A percentile compares a stretch with the other conserved stretches of the same genome.
Conservation (phyloP, 2,329 filamentous ascomycete species). For the Monosporascus sp. region DNA sequence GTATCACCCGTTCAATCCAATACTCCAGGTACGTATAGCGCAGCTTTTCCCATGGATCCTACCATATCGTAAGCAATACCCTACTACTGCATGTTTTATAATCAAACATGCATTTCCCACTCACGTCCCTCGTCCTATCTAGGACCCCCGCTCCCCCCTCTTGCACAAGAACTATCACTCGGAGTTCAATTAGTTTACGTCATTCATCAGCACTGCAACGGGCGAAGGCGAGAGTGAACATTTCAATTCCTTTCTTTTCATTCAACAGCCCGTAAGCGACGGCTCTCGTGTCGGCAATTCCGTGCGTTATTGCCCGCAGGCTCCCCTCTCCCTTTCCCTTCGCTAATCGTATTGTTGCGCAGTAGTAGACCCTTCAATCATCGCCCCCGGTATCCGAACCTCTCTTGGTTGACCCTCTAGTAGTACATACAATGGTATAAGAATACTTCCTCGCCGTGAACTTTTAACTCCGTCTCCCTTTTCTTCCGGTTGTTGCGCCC, state of each 20-base stretch:
- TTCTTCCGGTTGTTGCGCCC: neutral
- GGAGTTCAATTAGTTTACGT: too few relatives aligned
- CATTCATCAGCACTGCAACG: too few relatives aligned
- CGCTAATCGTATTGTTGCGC: neutral
- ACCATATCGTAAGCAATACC: too few relatives aligned
- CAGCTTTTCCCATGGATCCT: too few relatives aligned
- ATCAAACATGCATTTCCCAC: too few relatives aligned
- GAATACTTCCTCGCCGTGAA: neutral
- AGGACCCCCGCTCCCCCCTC: too few relatives aligned
- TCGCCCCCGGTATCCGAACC: neutral
- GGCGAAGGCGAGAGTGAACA: neutral
- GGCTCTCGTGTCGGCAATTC: too few relatives aligned
- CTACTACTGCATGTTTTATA: too few relatives aligned
- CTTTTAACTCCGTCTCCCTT: neutral
- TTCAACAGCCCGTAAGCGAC: neutral
- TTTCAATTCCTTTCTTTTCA: neutral
- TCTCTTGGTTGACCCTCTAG: neutral
- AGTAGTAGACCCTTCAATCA: neutral
- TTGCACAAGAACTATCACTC: too few relatives aligned
- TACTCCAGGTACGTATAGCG: too few relatives aligned
- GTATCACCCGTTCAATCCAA: too few relatives aligned
- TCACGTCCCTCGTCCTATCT: too few relatives aligned
- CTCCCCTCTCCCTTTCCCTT: neutral
- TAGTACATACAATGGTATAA: neutral
- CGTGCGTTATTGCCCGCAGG: neutral